A percentile compares a stretch with the other conserved stretches of the same genome.
These are phyloP conservation scores for Boletales sp. DNA, from an alignment of 768 basidiomycete genomes.

Conservation along the genomic window DNA sequence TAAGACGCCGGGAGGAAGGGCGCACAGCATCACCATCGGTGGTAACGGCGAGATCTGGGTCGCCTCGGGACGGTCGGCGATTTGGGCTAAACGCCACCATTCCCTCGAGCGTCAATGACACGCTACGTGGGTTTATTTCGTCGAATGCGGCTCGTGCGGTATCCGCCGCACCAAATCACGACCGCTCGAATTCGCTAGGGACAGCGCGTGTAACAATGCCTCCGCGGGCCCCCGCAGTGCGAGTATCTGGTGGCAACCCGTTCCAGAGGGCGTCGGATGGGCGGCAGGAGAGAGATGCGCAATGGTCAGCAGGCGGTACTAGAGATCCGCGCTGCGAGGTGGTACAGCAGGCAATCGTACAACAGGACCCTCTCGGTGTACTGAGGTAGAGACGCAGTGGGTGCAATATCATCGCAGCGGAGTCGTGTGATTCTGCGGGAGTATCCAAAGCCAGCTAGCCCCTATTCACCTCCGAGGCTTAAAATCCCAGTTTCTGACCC, in stretches of 20 bases:
- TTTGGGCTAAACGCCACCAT: conserved; percentile 7
- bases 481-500: too few relatives aligned
- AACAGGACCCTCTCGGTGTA: conserved; percentile 30
- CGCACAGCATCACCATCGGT: conserved; percentile 23
- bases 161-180: conserved; percentile 6
- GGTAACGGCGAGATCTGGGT: conserved; percentile 17
- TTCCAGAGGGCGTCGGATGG: conserved; percentile 23
- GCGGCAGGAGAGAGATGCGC: conserved; percentile 1
- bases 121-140: conserved; percentile 18
- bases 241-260: conserved; percentile 27
- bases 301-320: conserved; percentile 2
- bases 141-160: conserved; percentile 9
- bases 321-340: conserved; percentile 5
- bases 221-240: conserved; percentile 20
- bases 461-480: too few relatives aligned
- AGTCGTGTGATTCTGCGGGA: too few relatives aligned
- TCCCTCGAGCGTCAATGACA: conserved; percentile 19
- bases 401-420: too few relatives aligned
- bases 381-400: conserved; percentile 15
- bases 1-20: conserved; percentile 32
- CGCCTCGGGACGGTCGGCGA: conserved; percentile 16
- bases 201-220: conserved; percentile 14
- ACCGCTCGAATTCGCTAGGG: conserved; percentile 8
- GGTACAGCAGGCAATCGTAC: conserved; percentile 13
- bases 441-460: too few relatives aligned